These are phyloP conservation scores for Scheffersomyces insectosa DNA, from an alignment of 1,139 yeast species.

Conservation along the genomic window DNA sequence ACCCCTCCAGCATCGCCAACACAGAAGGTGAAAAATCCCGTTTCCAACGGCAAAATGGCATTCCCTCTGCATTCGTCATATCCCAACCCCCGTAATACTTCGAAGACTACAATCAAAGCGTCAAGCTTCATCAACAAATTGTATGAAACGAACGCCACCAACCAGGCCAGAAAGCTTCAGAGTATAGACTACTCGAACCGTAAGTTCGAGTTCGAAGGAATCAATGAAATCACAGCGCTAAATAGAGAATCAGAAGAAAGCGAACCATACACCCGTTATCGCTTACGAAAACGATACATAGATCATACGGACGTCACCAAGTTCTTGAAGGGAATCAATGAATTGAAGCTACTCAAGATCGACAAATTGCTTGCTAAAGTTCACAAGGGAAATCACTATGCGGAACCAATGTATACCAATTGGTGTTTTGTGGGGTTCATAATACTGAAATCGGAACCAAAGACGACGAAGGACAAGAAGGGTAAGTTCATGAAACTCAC, in stretches of 20 bases:
- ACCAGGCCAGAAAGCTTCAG: conserved; percentile 6
- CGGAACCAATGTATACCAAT: conserved; percentile 69
- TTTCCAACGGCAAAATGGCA: background rate
- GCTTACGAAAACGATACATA: conserved; percentile 45
- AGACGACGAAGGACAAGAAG: conserved; percentile 35
- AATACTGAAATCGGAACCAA: conserved; percentile 55
- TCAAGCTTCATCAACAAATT: conserved; percentile 12
- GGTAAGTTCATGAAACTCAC: conserved; percentile 61
- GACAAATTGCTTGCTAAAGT: conserved; percentile 66
- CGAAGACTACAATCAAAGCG: conserved; percentile 2
- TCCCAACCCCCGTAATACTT: too few species aligned
- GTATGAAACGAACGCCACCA: conserved; percentile 9
- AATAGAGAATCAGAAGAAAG: conserved; percentile 10
- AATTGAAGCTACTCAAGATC: conserved; percentile 49
- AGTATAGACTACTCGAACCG: conserved; percentile 17
- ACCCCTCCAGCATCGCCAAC: background rate
- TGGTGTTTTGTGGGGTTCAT: conserved; percentile 77
- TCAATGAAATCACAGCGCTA: conserved; percentile 8
- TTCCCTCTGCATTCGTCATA: background rate
- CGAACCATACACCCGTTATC: conserved; percentile 17
- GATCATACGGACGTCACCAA: conserved; percentile 28
- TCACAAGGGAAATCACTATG: conserved; percentile 59
- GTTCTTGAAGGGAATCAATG: conserved; percentile 23
- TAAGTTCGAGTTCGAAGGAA: conserved; percentile 18
- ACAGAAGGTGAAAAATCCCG: background rate